These are phyloP conservation scores for Protostelium mycophagum DNA, from an alignment of 78 protist genomes.

Conservation along the genomic window DNA sequence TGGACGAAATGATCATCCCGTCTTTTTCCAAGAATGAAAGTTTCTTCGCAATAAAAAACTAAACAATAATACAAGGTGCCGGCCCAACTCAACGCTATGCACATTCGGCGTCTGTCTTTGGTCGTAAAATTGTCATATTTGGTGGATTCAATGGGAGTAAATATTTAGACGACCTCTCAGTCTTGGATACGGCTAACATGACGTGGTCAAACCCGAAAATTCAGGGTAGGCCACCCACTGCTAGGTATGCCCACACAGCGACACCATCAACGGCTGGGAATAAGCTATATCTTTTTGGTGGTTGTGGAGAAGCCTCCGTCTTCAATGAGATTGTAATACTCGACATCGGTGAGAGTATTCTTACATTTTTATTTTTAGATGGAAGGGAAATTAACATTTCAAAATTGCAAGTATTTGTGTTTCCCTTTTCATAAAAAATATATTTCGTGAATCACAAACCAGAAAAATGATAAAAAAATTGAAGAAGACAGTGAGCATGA, in stretches of 20 bases:
- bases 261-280: background rate
- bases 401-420: too few relatives aligned
- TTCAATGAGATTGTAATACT: background rate
- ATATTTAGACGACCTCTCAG: background rate
- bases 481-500: background rate
- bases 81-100: background rate
- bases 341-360: background rate
- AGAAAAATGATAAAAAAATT: too few relatives aligned
- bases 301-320: background rate
- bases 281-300: background rate
- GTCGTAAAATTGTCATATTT: background rate
- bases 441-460: background rate
- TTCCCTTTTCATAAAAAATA: too few relatives aligned
- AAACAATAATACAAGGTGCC: background rate
- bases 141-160: slow-evolving; percentile 7
- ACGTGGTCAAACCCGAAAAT: background rate
- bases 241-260: background rate
- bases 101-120: background rate
- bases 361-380: too few relatives aligned
- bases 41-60: background rate
- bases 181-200: background rate
- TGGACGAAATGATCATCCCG: too few relatives aligned
- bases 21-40: too few relatives aligned
- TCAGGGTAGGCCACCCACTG: background rate
- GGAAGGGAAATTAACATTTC: too few relatives aligned